phyloP scores from a whole-genome alignment of 164 flowering plant species.

The Vitis cinerea region DNA sequence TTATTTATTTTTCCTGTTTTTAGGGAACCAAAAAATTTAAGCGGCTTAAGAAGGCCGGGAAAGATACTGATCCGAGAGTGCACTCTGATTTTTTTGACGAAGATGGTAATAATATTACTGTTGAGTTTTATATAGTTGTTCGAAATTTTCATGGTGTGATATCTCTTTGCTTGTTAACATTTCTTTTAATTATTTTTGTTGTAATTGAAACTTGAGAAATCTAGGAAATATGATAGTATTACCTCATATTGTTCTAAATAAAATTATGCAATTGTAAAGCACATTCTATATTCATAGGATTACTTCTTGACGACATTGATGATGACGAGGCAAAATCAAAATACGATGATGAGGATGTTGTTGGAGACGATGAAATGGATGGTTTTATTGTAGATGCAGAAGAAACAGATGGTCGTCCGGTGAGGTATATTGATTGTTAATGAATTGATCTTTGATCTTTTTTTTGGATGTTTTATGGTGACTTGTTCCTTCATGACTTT shows the following conservation, averaged over 20 bases:
- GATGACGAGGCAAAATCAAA: constrained; percentile 82
- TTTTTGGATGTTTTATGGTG: too few species aligned
- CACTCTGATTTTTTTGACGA: constrained; percentile 67
- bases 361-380: constrained; percentile 94
- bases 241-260: too few species aligned
- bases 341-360: constrained; percentile 61
- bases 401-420: constrained; percentile 71
- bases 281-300: constrained; percentile 11
- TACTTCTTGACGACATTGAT: constrained; percentile 63
- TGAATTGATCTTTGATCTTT: too few species aligned
- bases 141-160: constrained; percentile 53
- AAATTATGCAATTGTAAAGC: too few species aligned
- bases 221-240: too few species aligned
- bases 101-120: constrained; percentile 26
- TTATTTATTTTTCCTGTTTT: constrained; percentile 4
- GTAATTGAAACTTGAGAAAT: too few species aligned
- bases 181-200: not conserved
- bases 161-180: constrained; percentile 51
- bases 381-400: constrained; percentile 92
- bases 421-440: constrained; percentile 43
- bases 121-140: constrained; percentile 20
- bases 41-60: constrained; percentile 81
- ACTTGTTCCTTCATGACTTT: too few species aligned
- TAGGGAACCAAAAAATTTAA: constrained; percentile 82
- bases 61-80: constrained; percentile 52